Conservation (phyloP, 805 yeast genomes). For the Metschnikowia koreensis region DNA sequence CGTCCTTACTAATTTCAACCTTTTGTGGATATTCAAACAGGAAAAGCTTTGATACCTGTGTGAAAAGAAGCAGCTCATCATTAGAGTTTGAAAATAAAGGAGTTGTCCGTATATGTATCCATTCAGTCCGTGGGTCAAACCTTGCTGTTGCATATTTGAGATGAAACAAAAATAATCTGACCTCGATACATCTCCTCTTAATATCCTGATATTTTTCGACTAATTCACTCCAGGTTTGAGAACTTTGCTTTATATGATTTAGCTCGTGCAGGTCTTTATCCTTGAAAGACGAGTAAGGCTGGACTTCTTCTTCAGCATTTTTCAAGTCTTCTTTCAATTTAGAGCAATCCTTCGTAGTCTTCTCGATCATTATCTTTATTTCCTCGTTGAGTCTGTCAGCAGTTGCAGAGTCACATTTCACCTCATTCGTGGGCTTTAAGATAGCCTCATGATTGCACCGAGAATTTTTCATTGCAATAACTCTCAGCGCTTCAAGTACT, state of each 20-base stretch:
- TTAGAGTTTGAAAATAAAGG: too few species aligned
- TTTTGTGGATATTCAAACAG: not conserved
- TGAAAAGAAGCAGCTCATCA: not conserved
- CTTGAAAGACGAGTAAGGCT: too few species aligned
- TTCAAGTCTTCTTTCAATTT: too few species aligned
- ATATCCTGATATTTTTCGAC: too few species aligned
- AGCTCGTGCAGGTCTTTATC: too few species aligned
- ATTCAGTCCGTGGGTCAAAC: conserved; percentile 2
- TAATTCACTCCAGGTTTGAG: too few species aligned
- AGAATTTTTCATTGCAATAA: not conserved
- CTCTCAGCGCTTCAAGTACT: not conserved
- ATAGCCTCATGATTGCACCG: not conserved
- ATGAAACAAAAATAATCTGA: not conserved
- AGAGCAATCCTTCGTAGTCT: too few species aligned
- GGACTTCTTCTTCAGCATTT: too few species aligned
- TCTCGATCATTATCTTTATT: not conserved
- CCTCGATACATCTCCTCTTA: not conserved
- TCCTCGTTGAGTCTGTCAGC: not conserved
- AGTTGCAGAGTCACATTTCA: not conserved
- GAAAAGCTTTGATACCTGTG: not conserved
- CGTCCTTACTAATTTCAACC: not conserved
- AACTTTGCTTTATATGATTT: too few species aligned
- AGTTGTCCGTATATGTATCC: conserved; percentile 2
- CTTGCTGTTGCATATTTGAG: conserved; percentile 1
- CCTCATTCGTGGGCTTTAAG: not conserved